Evolutionary conservation across 2,329 filamentous ascomycete species (phyloP).

Genomic region (Cercospora sp.): DNA sequence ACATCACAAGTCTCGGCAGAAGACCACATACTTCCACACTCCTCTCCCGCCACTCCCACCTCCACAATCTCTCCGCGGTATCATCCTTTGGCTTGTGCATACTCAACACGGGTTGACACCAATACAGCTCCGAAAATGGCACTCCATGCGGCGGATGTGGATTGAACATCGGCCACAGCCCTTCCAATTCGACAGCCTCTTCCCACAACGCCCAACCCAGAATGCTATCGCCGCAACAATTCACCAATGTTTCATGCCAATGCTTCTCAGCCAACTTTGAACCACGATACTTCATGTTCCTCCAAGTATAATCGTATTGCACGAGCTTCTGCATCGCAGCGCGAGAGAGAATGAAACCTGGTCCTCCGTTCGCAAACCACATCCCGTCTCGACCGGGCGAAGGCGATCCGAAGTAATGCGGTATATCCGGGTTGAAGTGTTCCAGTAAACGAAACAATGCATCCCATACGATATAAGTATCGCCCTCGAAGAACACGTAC

Average conservation of each 20-base stretch:
- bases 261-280: slow-evolving; percentile 34
- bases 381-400: slow-evolving; percentile 38
- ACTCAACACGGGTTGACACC: slow-evolving; percentile 55
- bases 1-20: neutral
- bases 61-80: slow-evolving; percentile 54
- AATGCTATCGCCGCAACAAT: slow-evolving; percentile 55
- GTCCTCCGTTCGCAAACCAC: slow-evolving; percentile 54
- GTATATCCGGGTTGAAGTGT: slow-evolving; percentile 19
- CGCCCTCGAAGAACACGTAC: slow-evolving; percentile 57
- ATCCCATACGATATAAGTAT: slow-evolving; percentile 50
- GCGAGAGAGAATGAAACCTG: slow-evolving; percentile 51
- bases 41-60: slow-evolving; percentile 47
- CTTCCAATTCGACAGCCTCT: slow-evolving; percentile 45
- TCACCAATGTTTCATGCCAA: slow-evolving; percentile 46
- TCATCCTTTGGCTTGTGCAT: slow-evolving; percentile 51
- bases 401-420: slow-evolving; percentile 25
- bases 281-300: slow-evolving; percentile 44
- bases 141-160: slow-evolving; percentile 54
- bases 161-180: slow-evolving; percentile 52
- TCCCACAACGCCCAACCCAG: slow-evolving; percentile 51
- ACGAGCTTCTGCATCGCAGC: slow-evolving; percentile 49
- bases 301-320: slow-evolving; percentile 25
- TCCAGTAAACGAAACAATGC: slow-evolving; percentile 30
- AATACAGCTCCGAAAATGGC: slow-evolving; percentile 50
- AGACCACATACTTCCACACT: slow-evolving; percentile 11